Base-by-base conservation (phyloP, 1,284 basidiomycete genomes). In the Tremellales sp. region DNA sequence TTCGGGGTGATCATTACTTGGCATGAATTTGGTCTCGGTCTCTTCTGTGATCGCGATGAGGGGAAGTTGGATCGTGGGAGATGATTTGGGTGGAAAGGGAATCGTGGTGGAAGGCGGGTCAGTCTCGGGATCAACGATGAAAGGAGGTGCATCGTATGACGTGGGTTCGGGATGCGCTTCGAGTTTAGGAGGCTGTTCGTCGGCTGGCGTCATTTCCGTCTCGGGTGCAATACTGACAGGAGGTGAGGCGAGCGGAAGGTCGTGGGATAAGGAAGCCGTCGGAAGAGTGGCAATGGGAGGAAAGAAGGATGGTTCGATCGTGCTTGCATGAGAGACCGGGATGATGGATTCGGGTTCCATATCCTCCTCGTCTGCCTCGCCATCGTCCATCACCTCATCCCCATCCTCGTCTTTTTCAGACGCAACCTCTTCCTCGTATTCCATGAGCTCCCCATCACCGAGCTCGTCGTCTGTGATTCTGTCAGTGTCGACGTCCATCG, bases 401-500 rank as follows among this genome's bases (percentile, higher is more conserved):
- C 21, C 48, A n/a, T 44, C 35, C 10, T 27, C 40, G 7, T 29
- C 40, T 10, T 14, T 5, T 12, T 42, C 26, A n/a, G 14, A 24
- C 14, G n/a, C 35, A 19, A 38, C 38, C 34, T 36, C 24, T 8
- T 48, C 51, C 29, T 50, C 51, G 33, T 47, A 43, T 25, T 53
- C 43, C 51, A 47, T 46, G 27, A 40, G 18, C 2, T 48, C 44
- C 16, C 36, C 47, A 16, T 36, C 40, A 39, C 19, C 10, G 14
- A 25, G 10, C 41, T 43, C 40, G 12, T 44, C 43, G 19, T 22
- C 38, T 13, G 32, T 10, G 13, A 14, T 25, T 12, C 16, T 25
- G 38, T 47, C 45, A 26, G 29, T n/a, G 39, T 54, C 53, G 33
- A 45, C 38, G 32, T 50, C 48, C 43, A 45, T 48, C 29, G 21